These are phyloP conservation scores for Corymbia citriodora DNA, from an alignment of 441 rosid species.

Conservation along the genomic window DNA sequence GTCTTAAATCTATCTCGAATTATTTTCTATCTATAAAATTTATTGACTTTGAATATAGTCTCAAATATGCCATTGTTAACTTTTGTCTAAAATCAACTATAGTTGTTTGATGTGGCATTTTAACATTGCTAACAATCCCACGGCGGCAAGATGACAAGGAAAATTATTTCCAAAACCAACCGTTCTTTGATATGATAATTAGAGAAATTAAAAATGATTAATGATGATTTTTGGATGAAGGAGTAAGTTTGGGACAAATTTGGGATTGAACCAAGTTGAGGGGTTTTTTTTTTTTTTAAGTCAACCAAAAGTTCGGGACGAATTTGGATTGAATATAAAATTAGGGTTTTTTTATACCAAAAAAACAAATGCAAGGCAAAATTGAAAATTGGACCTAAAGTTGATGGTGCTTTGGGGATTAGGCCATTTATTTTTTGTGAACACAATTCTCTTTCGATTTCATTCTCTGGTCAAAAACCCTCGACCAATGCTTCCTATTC, in stretches of 20 bases:
- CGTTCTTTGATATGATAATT: background rate
- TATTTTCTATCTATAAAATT: background rate
- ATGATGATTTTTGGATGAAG: accelerated
- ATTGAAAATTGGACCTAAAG: background rate
- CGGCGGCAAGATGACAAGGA: background rate
- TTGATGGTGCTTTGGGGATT: background rate
- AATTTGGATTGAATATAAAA: background rate
- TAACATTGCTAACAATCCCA: too few relatives aligned
- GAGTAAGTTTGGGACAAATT: background rate
- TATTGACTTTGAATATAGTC: background rate
- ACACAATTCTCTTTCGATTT: background rate
- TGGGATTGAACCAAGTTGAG: background rate
- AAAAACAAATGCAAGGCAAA: accelerated
- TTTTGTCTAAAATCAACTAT: too few relatives aligned
- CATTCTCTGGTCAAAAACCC: background rate
- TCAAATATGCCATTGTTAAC: background rate
- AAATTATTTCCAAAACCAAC: background rate
- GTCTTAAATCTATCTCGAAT: background rate
- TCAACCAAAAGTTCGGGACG: background rate
- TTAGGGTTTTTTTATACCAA: background rate
- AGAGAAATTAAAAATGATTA: background rate
- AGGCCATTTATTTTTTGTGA: background rate
- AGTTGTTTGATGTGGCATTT: too few relatives aligned
- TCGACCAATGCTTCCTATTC: background rate
- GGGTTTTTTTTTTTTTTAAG: background rate